A percentile compares a stretch with the other conserved stretches of the same genome.
phyloP scores from a whole-genome alignment of 495 filamentous ascomycete species.

The Pyronema omphalodes region DNA sequence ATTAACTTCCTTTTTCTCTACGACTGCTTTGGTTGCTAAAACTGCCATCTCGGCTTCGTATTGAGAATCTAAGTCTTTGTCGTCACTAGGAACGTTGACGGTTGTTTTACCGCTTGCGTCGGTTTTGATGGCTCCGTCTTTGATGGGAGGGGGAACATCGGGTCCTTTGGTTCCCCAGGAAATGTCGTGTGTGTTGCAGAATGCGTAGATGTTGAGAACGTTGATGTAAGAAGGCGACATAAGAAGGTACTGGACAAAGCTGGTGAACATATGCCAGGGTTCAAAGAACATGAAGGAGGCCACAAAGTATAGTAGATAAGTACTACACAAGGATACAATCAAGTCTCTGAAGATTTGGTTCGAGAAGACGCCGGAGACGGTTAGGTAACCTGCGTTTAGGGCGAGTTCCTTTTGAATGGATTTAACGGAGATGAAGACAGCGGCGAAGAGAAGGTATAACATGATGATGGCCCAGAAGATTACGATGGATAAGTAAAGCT shows the following conservation, averaged over 20 bases:
- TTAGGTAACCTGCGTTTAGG: constrained; percentile 35
- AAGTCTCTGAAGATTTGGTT: constrained; percentile 86
- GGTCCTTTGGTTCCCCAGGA: constrained; percentile 96
- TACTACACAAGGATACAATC: constrained; percentile 76
- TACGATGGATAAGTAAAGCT: constrained; percentile 90
- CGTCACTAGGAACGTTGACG: constrained; percentile 63
- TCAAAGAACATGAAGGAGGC: constrained; percentile 92
- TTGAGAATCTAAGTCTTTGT: constrained; percentile 71
- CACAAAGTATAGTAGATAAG: constrained; percentile 85
- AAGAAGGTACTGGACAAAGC: constrained; percentile 85
- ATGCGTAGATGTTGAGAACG: constrained; percentile 92
- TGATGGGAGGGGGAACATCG: constrained; percentile 50
- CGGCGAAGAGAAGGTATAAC: constrained; percentile 87
- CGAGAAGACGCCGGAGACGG: constrained; percentile 50
- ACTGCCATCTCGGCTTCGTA: constrained; percentile 71
- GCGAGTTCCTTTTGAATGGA: constrained; percentile 53
- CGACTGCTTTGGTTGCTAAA: constrained; percentile 48
- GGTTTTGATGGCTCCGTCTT: constrained; percentile 13
- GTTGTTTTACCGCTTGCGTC: constrained; percentile 66
- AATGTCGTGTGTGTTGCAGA: constrained; percentile 95
- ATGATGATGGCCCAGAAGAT: constrained; percentile 95
- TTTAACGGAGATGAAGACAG: constrained; percentile 81
- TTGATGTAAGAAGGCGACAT: constrained; percentile 92
- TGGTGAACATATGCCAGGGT: constrained; percentile 96
- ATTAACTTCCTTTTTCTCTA: constrained; percentile 42